Conservation (phyloP, 306 rosid genomes). For the Trifolium repens region DNA sequence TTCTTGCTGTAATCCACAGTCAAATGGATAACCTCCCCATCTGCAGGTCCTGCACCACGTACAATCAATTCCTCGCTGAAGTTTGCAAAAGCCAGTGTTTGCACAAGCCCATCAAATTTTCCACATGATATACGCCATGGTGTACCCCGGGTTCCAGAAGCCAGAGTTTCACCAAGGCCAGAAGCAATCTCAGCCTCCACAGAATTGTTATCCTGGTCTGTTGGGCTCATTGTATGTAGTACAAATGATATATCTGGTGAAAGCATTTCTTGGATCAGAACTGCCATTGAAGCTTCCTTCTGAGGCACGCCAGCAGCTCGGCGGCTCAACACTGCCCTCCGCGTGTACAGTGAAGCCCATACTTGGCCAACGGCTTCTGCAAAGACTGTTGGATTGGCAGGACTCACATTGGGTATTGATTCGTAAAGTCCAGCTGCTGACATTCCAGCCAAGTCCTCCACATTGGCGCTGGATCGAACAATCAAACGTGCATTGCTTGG, state of each 20-base stretch:
- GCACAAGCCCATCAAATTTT: conserved; percentile 79
- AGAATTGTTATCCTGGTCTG: conserved; percentile 66
- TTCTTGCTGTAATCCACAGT: conserved; percentile 94
- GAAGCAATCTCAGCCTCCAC: conserved; percentile 95
- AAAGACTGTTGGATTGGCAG: conserved; percentile 68
- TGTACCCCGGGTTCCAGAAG: conserved; percentile 93
- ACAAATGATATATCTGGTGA: conserved; percentile 95
- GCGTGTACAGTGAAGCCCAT: conserved; percentile 91
- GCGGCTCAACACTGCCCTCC: conserved; percentile 90
- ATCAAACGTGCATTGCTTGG: conserved; percentile 69
- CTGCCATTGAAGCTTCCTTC: conserved; percentile 86
- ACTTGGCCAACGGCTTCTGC: conserved; percentile 73
- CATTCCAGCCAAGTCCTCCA: conserved; percentile 97
- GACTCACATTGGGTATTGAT: conserved; percentile 94
- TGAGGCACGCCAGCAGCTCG: conserved; percentile 85
- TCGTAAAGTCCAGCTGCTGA: conserved; percentile 98
- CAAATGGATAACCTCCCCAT: conserved; percentile 82
- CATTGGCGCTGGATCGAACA: conserved; percentile 95
- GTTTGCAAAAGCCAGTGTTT: conserved; percentile 85
- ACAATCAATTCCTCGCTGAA: conserved; percentile 89
- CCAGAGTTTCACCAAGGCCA: conserved; percentile 98
- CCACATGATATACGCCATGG: conserved; percentile 90
- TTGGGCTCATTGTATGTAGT: conserved; percentile 79
- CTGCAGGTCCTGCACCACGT: conserved; percentile 77
- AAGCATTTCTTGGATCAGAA: conserved; percentile 94